These are phyloP conservation scores for Coemansia sp. DNA, from an alignment of 192 early-diverging fungal species.

Conservation along the genomic window DNA sequence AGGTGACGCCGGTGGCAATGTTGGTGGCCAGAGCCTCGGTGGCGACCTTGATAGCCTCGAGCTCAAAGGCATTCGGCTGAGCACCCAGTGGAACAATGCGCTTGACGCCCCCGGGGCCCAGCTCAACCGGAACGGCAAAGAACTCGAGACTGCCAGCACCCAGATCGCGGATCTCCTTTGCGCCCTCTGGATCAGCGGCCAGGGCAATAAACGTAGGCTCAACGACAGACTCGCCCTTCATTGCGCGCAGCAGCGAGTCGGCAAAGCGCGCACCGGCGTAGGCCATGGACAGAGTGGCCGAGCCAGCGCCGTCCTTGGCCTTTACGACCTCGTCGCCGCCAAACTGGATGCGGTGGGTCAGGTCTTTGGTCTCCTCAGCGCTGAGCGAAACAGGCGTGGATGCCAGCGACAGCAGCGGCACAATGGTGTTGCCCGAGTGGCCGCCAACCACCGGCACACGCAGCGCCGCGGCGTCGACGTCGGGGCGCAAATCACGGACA, in stretches of 20 bases:
- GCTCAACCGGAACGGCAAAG: conserved; percentile 75
- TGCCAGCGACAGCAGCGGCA: conserved; percentile 83
- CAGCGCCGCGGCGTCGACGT: conserved; percentile 64
- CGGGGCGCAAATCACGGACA: conserved; percentile 72
- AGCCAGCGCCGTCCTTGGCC: conserved; percentile 92
- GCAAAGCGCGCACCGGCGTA: conserved; percentile 84
- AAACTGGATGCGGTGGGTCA: conserved; percentile 96
- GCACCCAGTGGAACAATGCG: conserved; percentile 79
- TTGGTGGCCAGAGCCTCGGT: conserved; percentile 84
- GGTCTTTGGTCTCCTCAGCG: conserved; percentile 76
- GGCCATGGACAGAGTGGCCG: conserved; percentile 87
- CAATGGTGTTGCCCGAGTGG: conserved; percentile 94
- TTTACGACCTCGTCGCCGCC: conserved; percentile 98
- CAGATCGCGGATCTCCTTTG: conserved; percentile 52
- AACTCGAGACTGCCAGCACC: conserved; percentile 61
- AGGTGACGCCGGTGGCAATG: conserved; percentile 84
- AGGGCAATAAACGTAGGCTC: conserved; percentile 76
- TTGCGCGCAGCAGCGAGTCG: conserved; percentile 81
- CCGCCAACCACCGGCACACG: conserved; percentile 88
- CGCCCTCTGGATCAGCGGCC: conserved; percentile 55
- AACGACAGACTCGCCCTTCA: conserved; percentile 68
- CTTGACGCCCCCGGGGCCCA: conserved; percentile 73
- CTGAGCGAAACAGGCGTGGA: conserved; percentile 67
- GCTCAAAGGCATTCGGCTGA: conserved; percentile 71
- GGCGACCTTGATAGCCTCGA: conserved; percentile 71